These are phyloP conservation scores for Termitomyces sp. DNA, from an alignment of 768 basidiomycete species.

Conservation along the genomic window DNA sequence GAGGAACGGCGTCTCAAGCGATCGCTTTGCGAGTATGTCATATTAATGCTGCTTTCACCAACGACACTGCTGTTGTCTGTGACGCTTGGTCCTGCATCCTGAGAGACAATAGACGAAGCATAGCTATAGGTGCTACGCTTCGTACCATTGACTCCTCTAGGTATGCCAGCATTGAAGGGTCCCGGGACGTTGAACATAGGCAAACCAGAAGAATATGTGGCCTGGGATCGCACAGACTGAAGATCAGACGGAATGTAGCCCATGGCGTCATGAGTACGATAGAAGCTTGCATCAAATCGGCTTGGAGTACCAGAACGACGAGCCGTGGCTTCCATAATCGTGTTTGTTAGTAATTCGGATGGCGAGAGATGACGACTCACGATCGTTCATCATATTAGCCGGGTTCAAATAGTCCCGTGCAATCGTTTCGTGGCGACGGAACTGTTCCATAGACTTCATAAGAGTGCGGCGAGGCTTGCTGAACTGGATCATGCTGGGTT, in stretches of 20 bases:
- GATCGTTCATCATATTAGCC: constrained; percentile 37
- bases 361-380: constrained; percentile 28
- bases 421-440: constrained; percentile 88
- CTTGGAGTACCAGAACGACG: constrained; percentile 86
- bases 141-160: constrained; percentile 49
- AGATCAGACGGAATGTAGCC: constrained; percentile 94
- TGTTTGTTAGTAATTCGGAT: constrained; percentile 3
- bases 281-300: constrained; percentile 94
- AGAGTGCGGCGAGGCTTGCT: constrained; percentile 92
- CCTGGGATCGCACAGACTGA: constrained; percentile 94
- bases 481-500: constrained; percentile 99
- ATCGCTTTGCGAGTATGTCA: constrained; percentile 90
- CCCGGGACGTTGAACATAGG: constrained; percentile 75
- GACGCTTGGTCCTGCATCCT: constrained; percentile 70
- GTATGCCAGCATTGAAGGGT: constrained; percentile 63
- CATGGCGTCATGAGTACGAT: constrained; percentile 89
- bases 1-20: constrained; percentile 73
- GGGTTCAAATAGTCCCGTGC: constrained; percentile 68
- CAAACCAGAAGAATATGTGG: constrained; percentile 88
- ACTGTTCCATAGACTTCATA: constrained; percentile 87
- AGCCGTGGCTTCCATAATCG: constrained; percentile 27
- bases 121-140: constrained; percentile 81
- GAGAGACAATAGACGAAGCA: constrained; percentile 90
- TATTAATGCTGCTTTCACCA: constrained; percentile 47
- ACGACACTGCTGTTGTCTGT: constrained; percentile 60